Evolutionary conservation across 129 eudicot species (phyloP), one percentile per base, ranked within the genome.

Genomic region (Cynara cardunculus): DNA sequence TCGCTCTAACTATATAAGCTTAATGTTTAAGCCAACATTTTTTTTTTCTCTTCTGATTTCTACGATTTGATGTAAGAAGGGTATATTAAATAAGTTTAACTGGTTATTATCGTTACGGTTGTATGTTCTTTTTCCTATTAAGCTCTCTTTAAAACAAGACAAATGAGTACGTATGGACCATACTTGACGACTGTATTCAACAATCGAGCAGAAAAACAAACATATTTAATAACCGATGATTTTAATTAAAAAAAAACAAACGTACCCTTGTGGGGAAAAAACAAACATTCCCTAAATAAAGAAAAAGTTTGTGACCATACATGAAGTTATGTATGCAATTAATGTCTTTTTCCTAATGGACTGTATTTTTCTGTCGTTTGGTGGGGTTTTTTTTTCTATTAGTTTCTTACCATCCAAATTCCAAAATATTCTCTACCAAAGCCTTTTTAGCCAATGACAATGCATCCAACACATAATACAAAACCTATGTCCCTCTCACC

Each of bases 391-490:
- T 64, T 62, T 53, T 81, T 81, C 74, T 21, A 64, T 68, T 27
- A 66, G 74, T 39, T 37, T 81, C 64, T 18, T 56, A 56, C 0
- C 24, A 10, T n/a, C 53, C 14, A 8, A 39, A 16, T 0, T 16
- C 62, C 19, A n/a, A 56, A 56, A 0, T 4, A 56, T 18, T 56
- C 10, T 18, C 79, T 39, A 73, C 67, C 79, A 73, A 65, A 74
- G 28, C 75, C 69, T 44, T 41, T 35, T 41, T 35, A 26, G n/a
- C 11, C n/a, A 72, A 53, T 62, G 67, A 73, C 32, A 34, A 72
- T 13, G 76, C 28, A 80, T 49, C 69, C 70, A 72, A 73, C 35
- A 62, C 73, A 39, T 61, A 39, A 69, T 65, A 81, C 80, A 64
- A 73, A 73, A 65, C 46, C 3, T 5, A 14, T 73, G 25, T 27